These are phyloP conservation scores for Amanita molliuscula DNA, from an alignment of 768 basidiomycete genomes.

Conservation along the genomic window DNA sequence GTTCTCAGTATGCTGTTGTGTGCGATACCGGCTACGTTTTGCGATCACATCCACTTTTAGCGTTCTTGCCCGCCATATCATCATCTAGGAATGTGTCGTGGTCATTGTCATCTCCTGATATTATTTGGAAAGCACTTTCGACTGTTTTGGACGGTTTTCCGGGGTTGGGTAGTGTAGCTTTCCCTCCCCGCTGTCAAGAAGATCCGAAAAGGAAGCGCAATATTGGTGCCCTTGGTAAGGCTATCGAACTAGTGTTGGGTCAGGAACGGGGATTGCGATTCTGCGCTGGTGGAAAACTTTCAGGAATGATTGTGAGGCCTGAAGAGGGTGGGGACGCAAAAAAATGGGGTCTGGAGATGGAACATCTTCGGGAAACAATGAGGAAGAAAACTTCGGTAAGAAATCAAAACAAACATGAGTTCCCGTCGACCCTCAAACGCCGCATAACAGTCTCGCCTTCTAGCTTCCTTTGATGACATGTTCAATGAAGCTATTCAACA, in stretches of 20 bases:
- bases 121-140: slow-evolving; percentile 37
- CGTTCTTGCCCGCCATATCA: slow-evolving; percentile 31
- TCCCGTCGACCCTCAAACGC: slow-evolving; percentile 8
- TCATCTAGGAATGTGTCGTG: slow-evolving; percentile 24
- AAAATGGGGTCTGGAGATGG: slow-evolving; percentile 65
- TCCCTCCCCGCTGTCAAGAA: slow-evolving; percentile 68
- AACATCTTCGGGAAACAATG: slow-evolving; percentile 44
- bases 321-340: slow-evolving; percentile 60
- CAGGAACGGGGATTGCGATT: slow-evolving; percentile 54
- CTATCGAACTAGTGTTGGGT: slow-evolving; percentile 53
- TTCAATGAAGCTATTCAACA: slow-evolving; percentile 76
- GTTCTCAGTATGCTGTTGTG: slow-evolving; percentile 41
- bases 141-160: slow-evolving; percentile 57
- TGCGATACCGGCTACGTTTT: slow-evolving; percentile 65
- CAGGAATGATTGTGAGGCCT: slow-evolving; percentile 22
- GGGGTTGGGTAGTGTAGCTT: slow-evolving; percentile 63
- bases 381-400: slow-evolving; percentile 47
- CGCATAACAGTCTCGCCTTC: slow-evolving; percentile 38
- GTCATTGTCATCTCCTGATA: slow-evolving; percentile 29
- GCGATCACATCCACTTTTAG: slow-evolving; percentile 50
- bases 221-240: slow-evolving; percentile 67
- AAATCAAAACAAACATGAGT: slow-evolving; percentile 5
- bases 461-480: slow-evolving; percentile 54
- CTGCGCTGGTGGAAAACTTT: slow-evolving; percentile 41
- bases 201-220: slow-evolving; percentile 66